These are phyloP conservation scores for Pseudogymnoascus sp. DNA, from an alignment of 2,329 filamentous ascomycete species.

Conservation along the genomic window DNA sequence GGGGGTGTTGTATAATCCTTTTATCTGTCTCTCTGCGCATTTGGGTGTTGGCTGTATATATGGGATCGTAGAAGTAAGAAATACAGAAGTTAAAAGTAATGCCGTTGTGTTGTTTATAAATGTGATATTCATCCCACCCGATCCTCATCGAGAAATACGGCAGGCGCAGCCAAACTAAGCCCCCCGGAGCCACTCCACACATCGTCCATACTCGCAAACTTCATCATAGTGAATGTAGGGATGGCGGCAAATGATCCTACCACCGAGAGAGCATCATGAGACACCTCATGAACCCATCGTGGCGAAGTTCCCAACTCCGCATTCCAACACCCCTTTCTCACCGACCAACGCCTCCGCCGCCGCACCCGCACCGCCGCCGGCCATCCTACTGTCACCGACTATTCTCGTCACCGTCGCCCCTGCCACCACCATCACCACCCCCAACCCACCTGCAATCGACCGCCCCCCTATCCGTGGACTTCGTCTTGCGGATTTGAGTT, in stretches of 20 bases:
- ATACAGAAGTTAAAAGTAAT: constrained; percentile 11
- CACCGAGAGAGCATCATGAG: too few species aligned
- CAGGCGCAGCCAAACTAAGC: too few species aligned
- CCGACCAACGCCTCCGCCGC: not conserved
- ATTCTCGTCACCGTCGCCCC: not conserved
- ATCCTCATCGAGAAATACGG: not conserved
- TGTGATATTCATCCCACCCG: not conserved
- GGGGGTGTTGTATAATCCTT: constrained; percentile 23
- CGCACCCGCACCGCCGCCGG: not conserved
- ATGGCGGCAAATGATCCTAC: too few species aligned
- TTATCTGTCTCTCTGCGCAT: constrained; percentile 20
- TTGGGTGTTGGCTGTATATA: constrained; percentile 30
- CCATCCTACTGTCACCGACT: not conserved
- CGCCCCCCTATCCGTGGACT: not conserved
- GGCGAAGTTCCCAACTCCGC: too few species aligned
- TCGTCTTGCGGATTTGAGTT: not conserved
- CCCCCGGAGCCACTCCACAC: too few species aligned
- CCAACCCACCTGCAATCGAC: too few species aligned
- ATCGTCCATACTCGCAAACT: too few species aligned
- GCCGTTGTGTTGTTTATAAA: not conserved
- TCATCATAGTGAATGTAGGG: too few species aligned
- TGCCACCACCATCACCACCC: not conserved
- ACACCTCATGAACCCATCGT: too few species aligned
- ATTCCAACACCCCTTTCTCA: not conserved
- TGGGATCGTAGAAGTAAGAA: constrained; percentile 19